Base-by-base conservation (phyloP, 2,329 filamentous ascomycete species). In the Cordyceps javanica region DNA sequence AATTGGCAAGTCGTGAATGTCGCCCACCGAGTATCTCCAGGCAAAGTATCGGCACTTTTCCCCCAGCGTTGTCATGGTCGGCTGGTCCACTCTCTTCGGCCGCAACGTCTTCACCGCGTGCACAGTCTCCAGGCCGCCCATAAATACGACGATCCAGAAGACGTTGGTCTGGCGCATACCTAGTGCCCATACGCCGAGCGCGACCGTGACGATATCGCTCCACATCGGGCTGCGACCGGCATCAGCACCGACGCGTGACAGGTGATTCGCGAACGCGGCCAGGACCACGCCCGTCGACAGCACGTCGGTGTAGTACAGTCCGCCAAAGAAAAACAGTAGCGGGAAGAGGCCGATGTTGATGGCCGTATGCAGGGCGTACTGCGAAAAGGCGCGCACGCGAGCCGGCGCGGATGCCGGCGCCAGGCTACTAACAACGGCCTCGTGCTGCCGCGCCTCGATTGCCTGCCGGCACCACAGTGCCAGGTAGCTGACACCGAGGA, bases 241-340 rank as follows among this genome's bases (percentile, higher is more conserved):
- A n/a, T n/a, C n/a, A n/a, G n/a, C 59, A 19, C 70, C 71, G 2
- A 80, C 61, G 16, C 82, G 77, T 25, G 67, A 60, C 5, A 85
- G 70, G 60, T 82, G 80, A 57, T 80, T 75, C 36, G 80, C 75
- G 67, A 92, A 94, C 1, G 85, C 83, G 2, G 84, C 69, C 9
- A 97, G 73, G 0, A 97, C 90, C 1, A 85, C 79, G 8, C 89
- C 76, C 0, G 91, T 89, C 0, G 93, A 95, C 52, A 89, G 79
- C 3, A 97, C 82, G 70, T 99, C 94, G 0, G 94, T 99, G 70
- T 99, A 99, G 71, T 96, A 99, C 8, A 99, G 77, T 0, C 85
- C 91, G 0, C 91, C 94, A 72, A 99, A 99, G 79, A 99, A 99
- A 78, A 96, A 97, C 0, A 99, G 71, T 0, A 92, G 83, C 0